A percentile compares a stretch with the other conserved stretches of the same genome.
phyloP scores from a whole-genome alignment of 2,329 filamentous ascomycete species.

The Lachnellula occidentalis region DNA sequence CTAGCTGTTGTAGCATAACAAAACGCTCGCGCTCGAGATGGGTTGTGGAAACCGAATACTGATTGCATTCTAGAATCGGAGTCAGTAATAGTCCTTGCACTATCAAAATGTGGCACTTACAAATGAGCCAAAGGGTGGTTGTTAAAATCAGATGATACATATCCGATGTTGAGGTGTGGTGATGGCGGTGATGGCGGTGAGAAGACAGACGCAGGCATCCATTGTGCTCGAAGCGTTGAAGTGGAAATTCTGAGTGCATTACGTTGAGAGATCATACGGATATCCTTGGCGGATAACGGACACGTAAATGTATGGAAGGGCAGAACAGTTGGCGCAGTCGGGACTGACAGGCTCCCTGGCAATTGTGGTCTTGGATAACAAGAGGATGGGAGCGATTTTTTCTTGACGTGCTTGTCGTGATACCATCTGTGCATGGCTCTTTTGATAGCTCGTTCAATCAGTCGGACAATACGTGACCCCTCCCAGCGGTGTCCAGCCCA shows the following conservation, averaged over 20 bases:
- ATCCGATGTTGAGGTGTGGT: slow-evolving; percentile 85
- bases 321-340: slow-evolving; percentile 85
- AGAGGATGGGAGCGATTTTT: slow-evolving; percentile 47
- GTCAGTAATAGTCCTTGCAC: not conserved
- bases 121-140: slow-evolving; percentile 94
- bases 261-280: slow-evolving; percentile 88
- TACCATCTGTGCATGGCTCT: slow-evolving; percentile 82
- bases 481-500: slow-evolving; percentile 82
- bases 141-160: slow-evolving; percentile 97
- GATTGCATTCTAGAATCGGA: slow-evolving; percentile 72
- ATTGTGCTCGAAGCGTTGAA: slow-evolving; percentile 78
- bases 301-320: slow-evolving; percentile 98
- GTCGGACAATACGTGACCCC: slow-evolving; percentile 74
- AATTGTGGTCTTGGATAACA: slow-evolving; percentile 69
- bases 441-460: slow-evolving; percentile 79
- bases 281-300: slow-evolving; percentile 83
- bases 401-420: slow-evolving; percentile 66
- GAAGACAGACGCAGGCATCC: slow-evolving; percentile 77
- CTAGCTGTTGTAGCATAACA: slow-evolving; percentile 95
- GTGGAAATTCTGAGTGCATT: slow-evolving; percentile 92
- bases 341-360: slow-evolving; percentile 67
- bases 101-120: slow-evolving; percentile 36
- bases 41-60: slow-evolving; percentile 87
- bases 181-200: slow-evolving; percentile 77
- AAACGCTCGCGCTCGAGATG: slow-evolving; percentile 68